Evolutionary conservation across 495 filamentous ascomycete genomes (phyloP).

Genomic region (Trichoderma asperelloides): DNA sequence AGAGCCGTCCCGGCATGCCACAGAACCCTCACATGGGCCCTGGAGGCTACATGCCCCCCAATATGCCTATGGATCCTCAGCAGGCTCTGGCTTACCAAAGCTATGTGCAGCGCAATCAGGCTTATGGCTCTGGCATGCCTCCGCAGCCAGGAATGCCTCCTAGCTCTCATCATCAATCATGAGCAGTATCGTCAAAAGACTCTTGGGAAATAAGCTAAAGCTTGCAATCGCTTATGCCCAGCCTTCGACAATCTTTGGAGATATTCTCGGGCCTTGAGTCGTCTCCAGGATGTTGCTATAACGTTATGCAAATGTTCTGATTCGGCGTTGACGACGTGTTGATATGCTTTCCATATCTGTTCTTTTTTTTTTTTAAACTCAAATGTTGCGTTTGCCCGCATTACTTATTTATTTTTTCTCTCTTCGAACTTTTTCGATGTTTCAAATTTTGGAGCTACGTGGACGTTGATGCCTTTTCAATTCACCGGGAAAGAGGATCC

Average conservation of each 20-base stretch:
- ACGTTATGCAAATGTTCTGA: not conserved
- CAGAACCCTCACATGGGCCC: constrained; percentile 43
- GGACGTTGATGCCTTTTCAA: not conserved
- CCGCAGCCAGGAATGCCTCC: constrained; percentile 45
- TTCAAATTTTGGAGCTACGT: not conserved
- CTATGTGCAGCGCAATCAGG: constrained; percentile 47
- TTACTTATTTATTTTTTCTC: not conserved
- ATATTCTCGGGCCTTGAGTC: constrained; percentile 16
- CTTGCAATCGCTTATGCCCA: constrained; percentile 20
- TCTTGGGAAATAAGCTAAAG: not conserved
- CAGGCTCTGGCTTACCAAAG: constrained; percentile 53
- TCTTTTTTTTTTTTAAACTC: not conserved
- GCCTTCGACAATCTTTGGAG: constrained; percentile 42
- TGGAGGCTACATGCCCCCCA: constrained; percentile 33
- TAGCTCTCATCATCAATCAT: constrained; percentile 47
- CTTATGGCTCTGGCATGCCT: constrained; percentile 42
- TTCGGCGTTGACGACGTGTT: constrained; percentile 5
- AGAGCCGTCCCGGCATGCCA: constrained; percentile 43
- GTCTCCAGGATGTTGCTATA: not conserved
- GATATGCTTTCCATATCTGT: not conserved
- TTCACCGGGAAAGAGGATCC: not conserved
- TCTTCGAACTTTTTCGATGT: not conserved
- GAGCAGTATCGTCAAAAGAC: constrained; percentile 9
- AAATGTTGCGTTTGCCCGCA: not conserved
- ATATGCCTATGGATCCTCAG: constrained; percentile 47